Evolutionary conservation across 176 grass and related monocot genomes (phyloP), one percentile per base, ranked within the genome.

Genomic region (Elaeis guineensis): DNA sequence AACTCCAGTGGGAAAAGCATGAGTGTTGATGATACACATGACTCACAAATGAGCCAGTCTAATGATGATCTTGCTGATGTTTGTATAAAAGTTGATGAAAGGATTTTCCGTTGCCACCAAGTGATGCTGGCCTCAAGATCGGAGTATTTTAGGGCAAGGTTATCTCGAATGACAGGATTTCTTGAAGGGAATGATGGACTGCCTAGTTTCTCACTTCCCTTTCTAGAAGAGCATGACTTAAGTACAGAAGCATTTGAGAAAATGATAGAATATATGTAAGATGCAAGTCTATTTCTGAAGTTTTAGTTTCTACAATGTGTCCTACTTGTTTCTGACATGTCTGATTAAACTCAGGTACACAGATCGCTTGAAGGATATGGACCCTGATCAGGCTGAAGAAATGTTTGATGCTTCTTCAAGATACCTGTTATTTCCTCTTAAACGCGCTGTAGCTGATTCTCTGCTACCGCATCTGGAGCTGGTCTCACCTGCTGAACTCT

Each of bases 241-340:
- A 91, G 83, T 69, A 69, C 72, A n/a, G 81, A 97, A 70, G 78
- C 92, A 61, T 97, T 97, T 77, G 78, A 97, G 65, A 97, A 89
- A 54, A 88, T 91, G 81, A 78, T 97, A 54, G 92, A 97, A 67
- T 97, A 97, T 75, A 97, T 97, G 87, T 97, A 88, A 82, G 84
- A 75, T 20, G 25, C 21, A 57, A 39, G 32, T 51, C 70, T 22
- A 16, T 76, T 69, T 21, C 30, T 51, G 63, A 71, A 17, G 15
- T 57, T 35, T 64, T 70, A 52, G 55, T 25, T 62, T 79, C 8
- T 28, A 52, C 23, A 17, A 54, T 53, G 26, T 51, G n/a, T 25
- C 7, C 25, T 61, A 61, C 22, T 6, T 65, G 21, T 16, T 65
- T 48, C 35, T 75, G 15, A 16, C 65, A 18, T 51, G 19, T 69